A percentile compares a stretch with the other conserved stretches of the same genome.
These are phyloP conservation scores for Podila clonocystis DNA, from an alignment of 192 early-diverging fungal species.

Conservation along the genomic window DNA sequence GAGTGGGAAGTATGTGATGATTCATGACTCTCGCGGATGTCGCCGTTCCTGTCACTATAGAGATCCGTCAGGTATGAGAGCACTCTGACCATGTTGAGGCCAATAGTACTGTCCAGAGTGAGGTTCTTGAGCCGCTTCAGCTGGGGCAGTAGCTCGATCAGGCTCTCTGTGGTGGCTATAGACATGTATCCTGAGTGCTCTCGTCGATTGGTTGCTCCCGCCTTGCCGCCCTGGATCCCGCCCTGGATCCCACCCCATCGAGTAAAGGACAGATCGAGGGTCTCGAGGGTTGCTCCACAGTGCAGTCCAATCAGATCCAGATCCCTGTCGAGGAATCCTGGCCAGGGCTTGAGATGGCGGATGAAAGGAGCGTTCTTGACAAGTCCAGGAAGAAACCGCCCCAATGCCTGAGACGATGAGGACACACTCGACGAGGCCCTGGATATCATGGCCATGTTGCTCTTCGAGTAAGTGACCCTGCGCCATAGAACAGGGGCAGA, in stretches of 20 bases:
- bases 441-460: neutral
- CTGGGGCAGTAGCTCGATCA: neutral
- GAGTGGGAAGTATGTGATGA: too few species aligned
- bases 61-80: neutral
- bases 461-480: neutral
- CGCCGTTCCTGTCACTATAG: neutral
- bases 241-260: neutral
- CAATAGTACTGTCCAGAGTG: neutral
- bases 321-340: slow-evolving; percentile 1
- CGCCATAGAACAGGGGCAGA: neutral
- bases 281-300: neutral
- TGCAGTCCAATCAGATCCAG: neutral
- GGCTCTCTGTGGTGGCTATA: neutral
- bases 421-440: neutral
- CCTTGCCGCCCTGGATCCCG: neutral
- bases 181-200: neutral
- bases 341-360: slow-evolving; percentile 1
- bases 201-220: neutral
- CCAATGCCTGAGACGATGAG: neutral
- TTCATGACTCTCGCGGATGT: too few species aligned
- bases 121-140: neutral
- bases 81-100: neutral
- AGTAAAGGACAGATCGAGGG: neutral
- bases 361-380: neutral
- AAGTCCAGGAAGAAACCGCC: neutral